phyloP scores from a whole-genome alignment of 2,329 filamentous ascomycete genomes.

The Domatiomyces globalis region DNA sequence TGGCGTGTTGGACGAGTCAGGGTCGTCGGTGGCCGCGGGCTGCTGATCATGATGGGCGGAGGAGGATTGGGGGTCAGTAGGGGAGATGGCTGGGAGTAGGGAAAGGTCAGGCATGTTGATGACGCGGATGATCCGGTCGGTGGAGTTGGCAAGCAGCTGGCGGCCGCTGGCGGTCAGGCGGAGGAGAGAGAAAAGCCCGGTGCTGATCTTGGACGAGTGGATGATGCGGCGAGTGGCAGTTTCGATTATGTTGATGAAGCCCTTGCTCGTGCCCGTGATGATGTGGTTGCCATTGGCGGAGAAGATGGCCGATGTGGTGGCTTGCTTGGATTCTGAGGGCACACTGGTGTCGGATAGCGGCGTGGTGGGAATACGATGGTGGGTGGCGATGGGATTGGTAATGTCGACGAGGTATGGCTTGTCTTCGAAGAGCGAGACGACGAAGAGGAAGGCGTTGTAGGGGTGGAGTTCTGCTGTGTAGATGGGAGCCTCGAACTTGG shows the following conservation, averaged over 20 bases:
- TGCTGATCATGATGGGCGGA: constrained; percentile 6
- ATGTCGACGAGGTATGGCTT: constrained; percentile 79
- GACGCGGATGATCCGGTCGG: constrained; percentile 87
- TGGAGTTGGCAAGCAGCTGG: constrained; percentile 80
- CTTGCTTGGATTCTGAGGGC: constrained; percentile 76
- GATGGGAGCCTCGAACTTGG: constrained; percentile 82
- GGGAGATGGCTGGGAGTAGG: constrained; percentile 16
- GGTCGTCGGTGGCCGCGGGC: constrained; percentile 24
- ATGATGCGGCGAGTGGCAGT: constrained; percentile 66
- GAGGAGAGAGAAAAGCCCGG: constrained; percentile 75
- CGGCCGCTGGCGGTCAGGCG: constrained; percentile 72
- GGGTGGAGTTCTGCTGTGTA: constrained; percentile 95
- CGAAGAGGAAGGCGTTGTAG: constrained; percentile 71
- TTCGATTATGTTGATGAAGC: constrained; percentile 91
- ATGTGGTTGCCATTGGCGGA: constrained; percentile 76
- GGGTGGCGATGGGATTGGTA: constrained; percentile 52
- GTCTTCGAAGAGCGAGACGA: constrained; percentile 86
- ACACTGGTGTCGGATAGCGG: constrained; percentile 55
- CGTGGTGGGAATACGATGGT: constrained; percentile 64
- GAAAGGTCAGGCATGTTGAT: constrained; percentile 70
- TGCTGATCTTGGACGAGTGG: constrained; percentile 77
- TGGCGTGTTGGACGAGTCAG: constrained; percentile 54
- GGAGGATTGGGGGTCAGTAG: constrained; percentile 1
- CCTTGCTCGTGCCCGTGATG: constrained; percentile 84
- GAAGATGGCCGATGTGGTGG: constrained; percentile 85